Evolutionary conservation across 257 asterid genomes (phyloP).

Genomic region (Salvia rosmarinus): DNA sequence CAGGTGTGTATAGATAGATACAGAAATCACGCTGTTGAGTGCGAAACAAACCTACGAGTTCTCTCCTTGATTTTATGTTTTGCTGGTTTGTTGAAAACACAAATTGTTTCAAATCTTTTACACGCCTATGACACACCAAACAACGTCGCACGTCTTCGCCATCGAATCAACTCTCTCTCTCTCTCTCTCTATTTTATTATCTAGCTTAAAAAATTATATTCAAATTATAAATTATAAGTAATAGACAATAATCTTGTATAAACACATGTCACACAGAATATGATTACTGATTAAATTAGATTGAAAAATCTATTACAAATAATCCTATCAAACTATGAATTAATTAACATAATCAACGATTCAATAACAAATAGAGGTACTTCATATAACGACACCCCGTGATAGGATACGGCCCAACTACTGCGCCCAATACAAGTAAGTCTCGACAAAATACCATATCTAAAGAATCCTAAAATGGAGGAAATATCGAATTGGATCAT

Average conservation of each 20-base stretch:
- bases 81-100: slow-evolving; percentile 1
- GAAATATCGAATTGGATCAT: too few species aligned
- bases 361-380: not conserved
- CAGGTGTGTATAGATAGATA: not conserved
- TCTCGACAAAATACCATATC: too few species aligned
- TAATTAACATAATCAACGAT: not conserved
- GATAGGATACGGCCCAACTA: too few species aligned
- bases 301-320: not conserved
- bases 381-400: too few species aligned
- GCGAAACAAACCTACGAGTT: too few species aligned
- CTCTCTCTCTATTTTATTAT: not conserved
- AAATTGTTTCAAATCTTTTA: not conserved
- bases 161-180: slow-evolving; percentile 1
- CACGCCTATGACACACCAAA: not conserved
- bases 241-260: too few species aligned
- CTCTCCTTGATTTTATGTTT: not conserved
- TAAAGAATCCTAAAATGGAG: too few species aligned
- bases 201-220: not conserved
- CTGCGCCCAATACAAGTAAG: too few species aligned
- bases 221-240: too few species aligned
- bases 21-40: not conserved
- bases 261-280: too few species aligned
- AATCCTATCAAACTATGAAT: not conserved
- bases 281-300: too few species aligned
- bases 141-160: slow-evolving; percentile 14